A percentile compares a stretch with the other conserved stretches of the same genome.
These are phyloP conservation scores for Talaromyces liani DNA, from an alignment of 495 filamentous ascomycete genomes.

Conservation along the genomic window DNA sequence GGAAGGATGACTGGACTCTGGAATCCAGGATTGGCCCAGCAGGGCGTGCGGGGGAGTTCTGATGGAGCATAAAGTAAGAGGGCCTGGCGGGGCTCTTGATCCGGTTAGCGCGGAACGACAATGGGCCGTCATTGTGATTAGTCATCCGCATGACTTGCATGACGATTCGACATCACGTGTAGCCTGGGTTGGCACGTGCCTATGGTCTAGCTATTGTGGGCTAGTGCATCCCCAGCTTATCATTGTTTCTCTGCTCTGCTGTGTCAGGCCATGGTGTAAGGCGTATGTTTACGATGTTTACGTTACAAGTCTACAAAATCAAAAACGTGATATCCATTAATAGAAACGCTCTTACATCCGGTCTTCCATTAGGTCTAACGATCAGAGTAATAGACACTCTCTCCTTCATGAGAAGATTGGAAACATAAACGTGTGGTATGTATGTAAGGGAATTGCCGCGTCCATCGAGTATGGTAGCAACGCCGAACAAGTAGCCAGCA, in stretches of 20 bases:
- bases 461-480: background rate
- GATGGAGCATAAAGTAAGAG: background rate
- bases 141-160: background rate
- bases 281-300: too few relatives aligned
- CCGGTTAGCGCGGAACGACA: background rate
- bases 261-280: too few relatives aligned
- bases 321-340: background rate
- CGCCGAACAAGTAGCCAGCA: background rate
- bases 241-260: too few relatives aligned
- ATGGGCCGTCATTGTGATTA: background rate
- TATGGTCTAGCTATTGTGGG: background rate
- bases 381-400: background rate
- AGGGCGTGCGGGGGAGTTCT: background rate
- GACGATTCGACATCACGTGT: background rate
- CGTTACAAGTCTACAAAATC: too few relatives aligned
- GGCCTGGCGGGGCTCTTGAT: background rate
- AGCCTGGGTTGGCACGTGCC: background rate
- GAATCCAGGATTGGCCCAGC: background rate
- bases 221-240: background rate
- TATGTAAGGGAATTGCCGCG: background rate
- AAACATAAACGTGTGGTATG: background rate
- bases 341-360: background rate
- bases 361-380: slow-evolving; percentile 1
- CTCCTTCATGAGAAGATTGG: background rate
- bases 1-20: background rate